Evolutionary conservation across 2,329 filamentous ascomycete species (phyloP), one percentile per base, ranked within the genome.

Genomic region (Talaromyces sp.): DNA sequence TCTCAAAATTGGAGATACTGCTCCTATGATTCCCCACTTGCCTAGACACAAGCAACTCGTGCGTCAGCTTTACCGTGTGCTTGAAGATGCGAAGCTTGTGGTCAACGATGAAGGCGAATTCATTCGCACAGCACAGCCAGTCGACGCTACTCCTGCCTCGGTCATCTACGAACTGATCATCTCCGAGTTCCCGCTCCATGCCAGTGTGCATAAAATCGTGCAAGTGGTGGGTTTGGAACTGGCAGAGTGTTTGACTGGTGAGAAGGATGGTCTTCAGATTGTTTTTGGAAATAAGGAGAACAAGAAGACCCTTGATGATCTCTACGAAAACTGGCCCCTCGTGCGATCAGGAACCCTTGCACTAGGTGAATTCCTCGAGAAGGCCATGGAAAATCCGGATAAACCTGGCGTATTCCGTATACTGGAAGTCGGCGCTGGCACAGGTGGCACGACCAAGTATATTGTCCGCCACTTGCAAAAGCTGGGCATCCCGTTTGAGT

Each of bases 191-290:
- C 73, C 72, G 0, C 71, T 71, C 4, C 68, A 71, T 55, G 64
- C 58, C 6, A 63, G 61, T 1, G 69, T 71, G 2, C 72, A 71
- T 33, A 66, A 64, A 17, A 61, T 71, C 1, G 62, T 66, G 1
- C 64, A 62, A 25, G 67, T 63, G 28, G 66, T 67, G 2, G 70
- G 69, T 0, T 63, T 55, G 15, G 59, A 62, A 13, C 59, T 73
- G 5, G 69, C 65, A 0, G 33, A 55, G 22, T 4, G 72, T 44
- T 68, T 81, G 0, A 64, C 63, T 0, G 78, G 77, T 0, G 59
- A 63, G 1, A 61, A 59, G 1, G 75, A 80, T 53, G 68, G 71
- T 8, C 54, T 80, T 0, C 62, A 67, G 7, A 51, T 81, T 1
- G 59, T 80, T 4, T 81, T 80, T 32, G 60, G 55, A 15, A 54